Evolutionary conservation across 805 yeast species (phyloP).

Genomic region (Ogataea corticis): DNA sequence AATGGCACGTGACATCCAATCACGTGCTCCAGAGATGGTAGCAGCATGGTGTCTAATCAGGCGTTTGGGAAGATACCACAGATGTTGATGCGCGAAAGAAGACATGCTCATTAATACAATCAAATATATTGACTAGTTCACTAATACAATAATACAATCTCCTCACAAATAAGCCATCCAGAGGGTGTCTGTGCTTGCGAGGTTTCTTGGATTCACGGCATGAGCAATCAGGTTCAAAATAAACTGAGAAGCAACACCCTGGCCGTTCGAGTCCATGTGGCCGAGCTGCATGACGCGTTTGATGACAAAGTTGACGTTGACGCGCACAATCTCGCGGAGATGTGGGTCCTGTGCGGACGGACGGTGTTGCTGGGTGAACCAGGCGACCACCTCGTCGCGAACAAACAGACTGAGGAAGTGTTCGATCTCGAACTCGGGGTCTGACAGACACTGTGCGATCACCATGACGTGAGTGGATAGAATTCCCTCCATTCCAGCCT

Average conservation of each 20-base stretch:
- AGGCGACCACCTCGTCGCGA: conserved; percentile 90
- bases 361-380: conserved; percentile 89
- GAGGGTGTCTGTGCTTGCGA: conserved; percentile 86
- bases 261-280: conserved; percentile 51
- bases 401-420: conserved; percentile 92
- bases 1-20: no score
- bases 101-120: no score
- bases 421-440: conserved; percentile 89
- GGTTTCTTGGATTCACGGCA: conserved; percentile 91
- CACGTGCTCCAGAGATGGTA: no score
- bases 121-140: no score
- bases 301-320: conserved; percentile 82
- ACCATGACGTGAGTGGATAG: conserved; percentile 80
- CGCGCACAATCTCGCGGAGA: conserved; percentile 79
- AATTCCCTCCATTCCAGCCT: conserved; percentile 89
- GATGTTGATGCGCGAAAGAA: neutral
- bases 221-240: conserved; percentile 87
- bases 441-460: conserved; percentile 84
- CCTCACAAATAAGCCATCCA: conserved; percentile 93
- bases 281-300: conserved; percentile 76
- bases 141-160: neutral
- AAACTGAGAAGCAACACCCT: conserved; percentile 82
- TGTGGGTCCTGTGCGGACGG: conserved; percentile 82
- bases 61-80: neutral
- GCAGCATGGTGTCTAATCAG: no score